These are phyloP conservation scores for Lepraria neglecta DNA, from an alignment of 495 filamentous ascomycete species.

Conservation along the genomic window DNA sequence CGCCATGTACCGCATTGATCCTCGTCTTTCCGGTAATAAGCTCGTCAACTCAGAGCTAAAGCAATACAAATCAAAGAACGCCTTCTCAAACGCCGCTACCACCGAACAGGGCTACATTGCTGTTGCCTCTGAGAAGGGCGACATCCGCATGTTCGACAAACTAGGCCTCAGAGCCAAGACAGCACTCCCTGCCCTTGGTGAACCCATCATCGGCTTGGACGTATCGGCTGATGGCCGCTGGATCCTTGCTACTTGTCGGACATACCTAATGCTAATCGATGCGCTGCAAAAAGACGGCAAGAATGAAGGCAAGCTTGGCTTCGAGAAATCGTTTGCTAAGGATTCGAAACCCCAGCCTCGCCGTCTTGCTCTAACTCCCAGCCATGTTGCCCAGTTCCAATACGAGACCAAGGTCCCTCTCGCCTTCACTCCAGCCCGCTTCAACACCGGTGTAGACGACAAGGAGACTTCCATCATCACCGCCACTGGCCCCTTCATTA, in stretches of 20 bases:
- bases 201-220: conserved; percentile 90
- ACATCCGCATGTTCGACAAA: conserved; percentile 93
- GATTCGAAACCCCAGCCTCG: conserved; percentile 90
- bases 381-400: conserved; percentile 93
- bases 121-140: conserved; percentile 94
- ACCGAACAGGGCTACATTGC: conserved; percentile 95
- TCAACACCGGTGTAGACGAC: conserved; percentile 80
- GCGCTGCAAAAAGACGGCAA: conserved; percentile 85
- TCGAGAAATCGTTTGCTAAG: conserved; percentile 87
- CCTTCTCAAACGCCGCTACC: conserved; percentile 88
- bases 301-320: conserved; percentile 95
- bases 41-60: conserved; percentile 88
- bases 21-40: conserved; percentile 83
- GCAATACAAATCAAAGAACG: conserved; percentile 93
- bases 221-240: conserved; percentile 91
- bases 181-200: conserved; percentile 88
- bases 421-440: conserved; percentile 82
- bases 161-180: conserved; percentile 97
- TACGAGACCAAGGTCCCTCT: conserved; percentile 84
- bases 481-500: conserved; percentile 93
- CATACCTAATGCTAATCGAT: conserved; percentile 91
- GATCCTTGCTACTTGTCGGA: conserved; percentile 90
- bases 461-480: conserved; percentile 90
- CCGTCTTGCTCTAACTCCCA: conserved; percentile 77
- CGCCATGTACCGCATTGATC: conserved; percentile 89